phyloP scores from a whole-genome alignment of 176 grass and related monocot genomes.

The Oryza glaberrima region DNA sequence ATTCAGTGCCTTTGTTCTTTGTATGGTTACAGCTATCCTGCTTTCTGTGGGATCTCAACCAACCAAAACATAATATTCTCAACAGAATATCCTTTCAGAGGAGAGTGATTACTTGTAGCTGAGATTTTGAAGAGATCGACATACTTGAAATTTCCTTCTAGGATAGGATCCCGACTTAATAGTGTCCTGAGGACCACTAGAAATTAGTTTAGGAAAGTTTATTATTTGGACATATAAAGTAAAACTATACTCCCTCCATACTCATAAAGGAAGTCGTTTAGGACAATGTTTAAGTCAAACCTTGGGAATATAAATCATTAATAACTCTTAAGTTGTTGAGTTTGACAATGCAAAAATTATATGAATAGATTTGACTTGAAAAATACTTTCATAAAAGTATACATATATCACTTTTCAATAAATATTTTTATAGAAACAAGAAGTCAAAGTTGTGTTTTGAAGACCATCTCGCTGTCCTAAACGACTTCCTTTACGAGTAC shows the following conservation, averaged over 20 bases:
- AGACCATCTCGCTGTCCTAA: no score
- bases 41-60: background rate
- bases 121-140: background rate
- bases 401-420: no score
- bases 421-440: no score
- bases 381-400: no score
- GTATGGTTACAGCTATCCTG: background rate
- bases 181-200: background rate
- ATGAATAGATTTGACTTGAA: no score
- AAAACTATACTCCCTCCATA: background rate
- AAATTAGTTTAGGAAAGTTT: slow-evolving; percentile 11
- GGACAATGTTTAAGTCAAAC: no score
- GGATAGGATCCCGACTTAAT: background rate
- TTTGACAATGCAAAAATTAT: no score
- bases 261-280: no score
- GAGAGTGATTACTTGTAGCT: background rate
- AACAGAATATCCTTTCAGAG: slow-evolving; percentile 1
- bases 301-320: no score
- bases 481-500: no score
- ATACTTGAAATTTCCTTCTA: background rate
- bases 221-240: background rate
- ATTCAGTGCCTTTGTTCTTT: background rate
- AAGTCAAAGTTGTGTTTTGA: no score
- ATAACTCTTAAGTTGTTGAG: no score
- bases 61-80: slow-evolving; percentile 6